phyloP scores from a whole-genome alignment of 2,329 filamentous ascomycete species.

The Sporothrix brasiliensis region DNA sequence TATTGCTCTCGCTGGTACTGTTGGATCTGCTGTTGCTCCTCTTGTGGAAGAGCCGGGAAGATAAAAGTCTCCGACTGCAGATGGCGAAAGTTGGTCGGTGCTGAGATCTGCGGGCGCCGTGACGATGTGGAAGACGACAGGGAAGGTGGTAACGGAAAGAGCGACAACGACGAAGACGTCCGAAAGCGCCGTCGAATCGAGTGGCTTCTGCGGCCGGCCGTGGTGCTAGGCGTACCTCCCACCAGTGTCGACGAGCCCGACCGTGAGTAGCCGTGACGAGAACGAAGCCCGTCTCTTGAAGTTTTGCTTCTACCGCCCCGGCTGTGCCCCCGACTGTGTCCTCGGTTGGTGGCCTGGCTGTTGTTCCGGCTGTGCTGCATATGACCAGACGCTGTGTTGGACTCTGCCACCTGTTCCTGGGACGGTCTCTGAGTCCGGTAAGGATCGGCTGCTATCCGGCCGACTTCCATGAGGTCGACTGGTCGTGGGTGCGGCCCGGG shows the following conservation, averaged over 20 bases:
- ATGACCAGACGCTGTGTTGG: neutral
- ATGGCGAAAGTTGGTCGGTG: slow-evolving; percentile 63
- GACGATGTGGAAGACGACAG: slow-evolving; percentile 37
- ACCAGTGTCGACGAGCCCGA: slow-evolving; percentile 42
- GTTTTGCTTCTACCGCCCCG: neutral
- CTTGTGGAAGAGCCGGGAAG: slow-evolving; percentile 30
- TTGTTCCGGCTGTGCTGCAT: neutral
- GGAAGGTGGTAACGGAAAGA: slow-evolving; percentile 23
- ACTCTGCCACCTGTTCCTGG: neutral
- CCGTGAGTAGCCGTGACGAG: slow-evolving; percentile 23
- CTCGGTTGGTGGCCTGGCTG: neutral
- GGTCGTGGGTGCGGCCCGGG: slow-evolving; percentile 7
- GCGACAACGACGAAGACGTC: slow-evolving; percentile 43
- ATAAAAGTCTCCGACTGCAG: slow-evolving; percentile 47
- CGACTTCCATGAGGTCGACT: neutral
- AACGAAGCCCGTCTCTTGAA: neutral
- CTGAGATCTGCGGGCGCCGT: slow-evolving; percentile 59
- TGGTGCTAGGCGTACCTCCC: neutral
- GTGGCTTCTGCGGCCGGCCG: slow-evolving; percentile 44
- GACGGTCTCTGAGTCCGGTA: slow-evolving; percentile 21
- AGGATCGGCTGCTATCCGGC: neutral
- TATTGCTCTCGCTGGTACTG: slow-evolving; percentile 13
- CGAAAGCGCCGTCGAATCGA: slow-evolving; percentile 52
- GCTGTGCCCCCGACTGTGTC: neutral
- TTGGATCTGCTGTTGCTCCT: slow-evolving; percentile 20